Evolutionary conservation across 148 eudicot genomes (phyloP), one percentile per base, ranked within the genome.

Genomic region (Bassia scoparia): DNA sequence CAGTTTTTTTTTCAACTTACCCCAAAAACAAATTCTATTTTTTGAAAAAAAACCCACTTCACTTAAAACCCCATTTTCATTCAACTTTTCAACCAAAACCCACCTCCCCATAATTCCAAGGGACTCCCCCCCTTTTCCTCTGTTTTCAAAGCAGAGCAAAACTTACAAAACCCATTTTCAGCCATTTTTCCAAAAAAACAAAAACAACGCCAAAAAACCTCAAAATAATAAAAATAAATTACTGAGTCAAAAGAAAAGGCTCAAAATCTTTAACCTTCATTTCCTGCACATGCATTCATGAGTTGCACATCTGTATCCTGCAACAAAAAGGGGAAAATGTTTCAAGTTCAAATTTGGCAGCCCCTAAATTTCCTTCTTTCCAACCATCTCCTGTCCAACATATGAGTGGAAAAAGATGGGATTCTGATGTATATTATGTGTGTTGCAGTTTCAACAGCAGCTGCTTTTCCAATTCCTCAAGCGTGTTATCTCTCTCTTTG

Each of bases 361-460:
- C 97, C n/a, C n/a, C n/a, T 17, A 95, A 91, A 72, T 89, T 95
- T 70, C 98, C 24, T 95, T 95, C 79, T 95, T 95, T 55, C 98
- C 98, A 14, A n/a, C 98, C 98, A 0, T 75, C 89, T 26, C 98
- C 98, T 46, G n/a, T n/a, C 74, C 96, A n/a, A 95, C 98, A 1
- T 95, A 95, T 68, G 84, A 90, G 77, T 85, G 91, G 20, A 88
- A 89, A 74, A 87, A 83, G 80, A 81, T n/a, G 82, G 69, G 89
- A 80, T 4, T 31, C 66, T 24, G 91, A 86, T 70, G 93, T 35
- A 86, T 80, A 72, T 75, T 86, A n/a, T n/a, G n/a, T n/a, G n/a
- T 18, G 81, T 81, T 41, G 97, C 97, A 18, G 88, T 89, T 56
- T 83, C 90, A 0, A 73, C 92, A 16, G 74, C 90, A 26, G 77